phyloP scores from a whole-genome alignment of 78 protist species.

The Pelomyxa schiedti region DNA sequence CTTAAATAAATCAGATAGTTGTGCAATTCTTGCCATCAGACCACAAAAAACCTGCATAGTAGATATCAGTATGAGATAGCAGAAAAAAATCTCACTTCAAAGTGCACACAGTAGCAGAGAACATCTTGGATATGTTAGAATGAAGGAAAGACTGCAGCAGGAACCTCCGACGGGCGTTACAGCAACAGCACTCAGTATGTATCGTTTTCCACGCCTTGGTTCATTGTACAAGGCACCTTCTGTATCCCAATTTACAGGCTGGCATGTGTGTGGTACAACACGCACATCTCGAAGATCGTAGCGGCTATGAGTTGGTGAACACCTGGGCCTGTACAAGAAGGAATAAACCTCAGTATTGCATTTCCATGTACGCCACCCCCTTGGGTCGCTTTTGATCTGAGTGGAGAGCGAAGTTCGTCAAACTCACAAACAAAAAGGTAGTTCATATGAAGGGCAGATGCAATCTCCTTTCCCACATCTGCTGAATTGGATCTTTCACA shows the following conservation, averaged over 20 bases:
- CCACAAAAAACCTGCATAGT: conserved; percentile 1
- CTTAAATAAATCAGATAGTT: background rate
- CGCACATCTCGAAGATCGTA: background rate
- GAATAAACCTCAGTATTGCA: background rate
- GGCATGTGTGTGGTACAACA: background rate
- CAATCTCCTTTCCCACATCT: background rate
- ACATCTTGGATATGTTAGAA: no score
- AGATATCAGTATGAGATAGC: no score
- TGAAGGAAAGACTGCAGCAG: no score
- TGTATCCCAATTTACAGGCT: background rate
- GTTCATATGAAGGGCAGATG: background rate
- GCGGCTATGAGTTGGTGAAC: background rate
- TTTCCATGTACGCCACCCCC: background rate
- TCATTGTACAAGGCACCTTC: background rate
- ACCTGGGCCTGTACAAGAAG: background rate
- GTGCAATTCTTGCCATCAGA: background rate
- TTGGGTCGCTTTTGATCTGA: background rate
- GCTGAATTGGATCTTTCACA: background rate
- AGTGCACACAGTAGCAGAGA: background rate
- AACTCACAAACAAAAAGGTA: background rate
- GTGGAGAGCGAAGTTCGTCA: background rate
- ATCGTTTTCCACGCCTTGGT: background rate
- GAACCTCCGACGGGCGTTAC: no score
- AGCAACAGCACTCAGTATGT: background rate
- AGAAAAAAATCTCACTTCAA: no score